phyloP scores from a whole-genome alignment of 2,329 filamentous ascomycete species.

The Ceratocystis albifundus region DNA sequence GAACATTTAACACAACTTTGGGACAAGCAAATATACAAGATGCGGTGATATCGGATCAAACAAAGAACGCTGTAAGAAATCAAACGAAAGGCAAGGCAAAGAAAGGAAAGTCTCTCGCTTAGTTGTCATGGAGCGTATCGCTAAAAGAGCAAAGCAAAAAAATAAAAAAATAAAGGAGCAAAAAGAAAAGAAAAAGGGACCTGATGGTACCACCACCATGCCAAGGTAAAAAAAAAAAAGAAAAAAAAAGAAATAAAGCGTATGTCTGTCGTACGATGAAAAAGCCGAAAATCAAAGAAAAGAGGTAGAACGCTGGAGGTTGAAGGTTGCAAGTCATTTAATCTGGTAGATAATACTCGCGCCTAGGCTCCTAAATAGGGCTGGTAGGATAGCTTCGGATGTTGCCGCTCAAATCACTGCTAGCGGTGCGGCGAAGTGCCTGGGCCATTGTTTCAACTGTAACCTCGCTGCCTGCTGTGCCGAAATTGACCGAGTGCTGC shows the following conservation, averaged over 20 bases:
- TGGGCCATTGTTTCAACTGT: constrained; percentile 92
- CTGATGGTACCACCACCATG: not conserved
- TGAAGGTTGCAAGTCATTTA: no score
- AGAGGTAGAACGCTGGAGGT: not conserved
- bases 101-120: no score
- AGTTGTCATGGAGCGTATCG: not conserved
- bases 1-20: not conserved
- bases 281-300: not conserved
- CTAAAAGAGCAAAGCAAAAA: constrained; percentile 4
- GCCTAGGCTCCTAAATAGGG: constrained; percentile 37
- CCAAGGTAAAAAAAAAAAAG: constrained; percentile 4
- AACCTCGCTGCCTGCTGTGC: constrained; percentile 47
- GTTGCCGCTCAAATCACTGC: constrained; percentile 55
- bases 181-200: not conserved
- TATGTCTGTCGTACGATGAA: not conserved
- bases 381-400: constrained; percentile 47
- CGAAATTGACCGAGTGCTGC: constrained; percentile 41
- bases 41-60: constrained; percentile 11
- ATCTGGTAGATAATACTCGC: not conserved
- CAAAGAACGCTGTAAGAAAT: not conserved
- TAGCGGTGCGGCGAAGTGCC: constrained; percentile 72
- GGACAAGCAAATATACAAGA: not conserved
- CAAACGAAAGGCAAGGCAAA: not conserved
- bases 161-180: not conserved
- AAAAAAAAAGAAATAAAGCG: constrained; percentile 6